phyloP scores from a whole-genome alignment of 169 alveolate species.

The Miamiensis avidus region DNA sequence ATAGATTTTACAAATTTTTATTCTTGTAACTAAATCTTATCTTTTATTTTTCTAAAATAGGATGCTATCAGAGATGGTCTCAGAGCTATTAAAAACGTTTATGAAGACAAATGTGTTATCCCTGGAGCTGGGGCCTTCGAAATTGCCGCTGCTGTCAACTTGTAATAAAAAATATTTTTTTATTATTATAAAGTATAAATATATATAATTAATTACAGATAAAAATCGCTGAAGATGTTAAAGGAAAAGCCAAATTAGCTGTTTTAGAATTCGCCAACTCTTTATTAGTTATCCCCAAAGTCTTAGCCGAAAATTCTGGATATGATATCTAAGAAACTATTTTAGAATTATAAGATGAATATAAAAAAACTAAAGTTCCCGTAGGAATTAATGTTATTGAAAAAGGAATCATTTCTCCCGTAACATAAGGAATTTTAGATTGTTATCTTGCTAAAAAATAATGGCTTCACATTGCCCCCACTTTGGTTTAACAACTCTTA shows the following conservation, averaged over 20 bases:
- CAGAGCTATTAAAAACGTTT: conserved; percentile 96
- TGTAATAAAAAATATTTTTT: conserved; percentile 62
- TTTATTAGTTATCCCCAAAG: conserved; percentile 93
- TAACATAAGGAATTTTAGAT: conserved; percentile 94
- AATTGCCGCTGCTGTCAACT: conserved; percentile 89
- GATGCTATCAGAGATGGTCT: conserved; percentile 99
- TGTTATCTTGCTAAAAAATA: conserved; percentile 96
- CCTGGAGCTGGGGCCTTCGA: conserved; percentile 99
- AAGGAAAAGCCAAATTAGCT: conserved; percentile 96
- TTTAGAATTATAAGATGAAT: conserved; percentile 87
- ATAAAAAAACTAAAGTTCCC: conserved; percentile 86
- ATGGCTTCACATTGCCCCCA: conserved; percentile 95
- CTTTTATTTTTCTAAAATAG: conserved; percentile 37
- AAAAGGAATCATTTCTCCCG: conserved; percentile 93
- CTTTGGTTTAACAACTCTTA: conserved; percentile 96
- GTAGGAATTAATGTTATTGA: conserved; percentile 95
- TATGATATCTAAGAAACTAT: conserved; percentile 93
- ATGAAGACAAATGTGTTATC: conserved; percentile 93
- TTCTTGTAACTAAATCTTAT: background rate
- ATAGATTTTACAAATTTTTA: too few relatives aligned
- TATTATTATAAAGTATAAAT: conserved; percentile 11
- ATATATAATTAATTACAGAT: conserved; percentile 12
- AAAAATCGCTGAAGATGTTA: conserved; percentile 74
- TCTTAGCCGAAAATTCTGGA: conserved; percentile 97
- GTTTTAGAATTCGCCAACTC: conserved; percentile 97